phyloP scores from a whole-genome alignment of 23 red algal species.

The Cyanidiococcus yangmingshanensis region DNA sequence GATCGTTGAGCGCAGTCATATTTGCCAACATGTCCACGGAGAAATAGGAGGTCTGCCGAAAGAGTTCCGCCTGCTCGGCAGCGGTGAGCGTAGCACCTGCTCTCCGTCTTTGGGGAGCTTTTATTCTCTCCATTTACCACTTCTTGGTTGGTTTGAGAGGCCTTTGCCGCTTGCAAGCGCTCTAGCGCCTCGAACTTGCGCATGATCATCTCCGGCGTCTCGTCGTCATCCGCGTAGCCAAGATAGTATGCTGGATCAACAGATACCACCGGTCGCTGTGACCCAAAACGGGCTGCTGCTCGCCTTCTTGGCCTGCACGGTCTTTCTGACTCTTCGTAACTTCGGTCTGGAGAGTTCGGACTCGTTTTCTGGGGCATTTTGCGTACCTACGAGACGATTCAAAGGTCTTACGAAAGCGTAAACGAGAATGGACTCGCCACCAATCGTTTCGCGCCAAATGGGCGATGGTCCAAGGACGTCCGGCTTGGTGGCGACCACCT shows the following conservation, averaged over 20 bases:
- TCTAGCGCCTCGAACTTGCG: conserved; percentile 34
- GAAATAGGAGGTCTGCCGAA: conserved; percentile 31
- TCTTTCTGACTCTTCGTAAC: neutral
- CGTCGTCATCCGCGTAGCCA: conserved; percentile 30
- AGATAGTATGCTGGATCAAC: conserved; percentile 25
- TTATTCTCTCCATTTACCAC: neutral
- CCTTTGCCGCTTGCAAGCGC: conserved; percentile 16
- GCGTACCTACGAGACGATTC: too few relatives aligned
- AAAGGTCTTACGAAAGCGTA: too few relatives aligned
- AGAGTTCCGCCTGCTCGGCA: conserved; percentile 33
- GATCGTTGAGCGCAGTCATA: neutral
- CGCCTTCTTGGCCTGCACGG: neutral
- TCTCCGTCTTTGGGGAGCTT: neutral
- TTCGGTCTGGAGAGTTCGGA: too few relatives aligned
- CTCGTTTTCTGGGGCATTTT: neutral
- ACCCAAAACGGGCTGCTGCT: neutral
- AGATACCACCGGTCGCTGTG: neutral
- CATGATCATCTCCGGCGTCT: conserved; percentile 40
- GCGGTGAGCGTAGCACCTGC: neutral
- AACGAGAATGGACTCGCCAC: too few relatives aligned
- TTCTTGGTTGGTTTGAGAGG: neutral
- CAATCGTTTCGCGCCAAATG: too few relatives aligned
- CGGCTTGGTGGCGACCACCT: too few relatives aligned
- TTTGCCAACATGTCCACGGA: conserved; percentile 26
- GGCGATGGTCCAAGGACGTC: too few relatives aligned